Percentiles rank a stretch among this genome's conserved stretches.
Conservation (phyloP, 78 protist species). For the Dictyostelium purpureum region DNA sequence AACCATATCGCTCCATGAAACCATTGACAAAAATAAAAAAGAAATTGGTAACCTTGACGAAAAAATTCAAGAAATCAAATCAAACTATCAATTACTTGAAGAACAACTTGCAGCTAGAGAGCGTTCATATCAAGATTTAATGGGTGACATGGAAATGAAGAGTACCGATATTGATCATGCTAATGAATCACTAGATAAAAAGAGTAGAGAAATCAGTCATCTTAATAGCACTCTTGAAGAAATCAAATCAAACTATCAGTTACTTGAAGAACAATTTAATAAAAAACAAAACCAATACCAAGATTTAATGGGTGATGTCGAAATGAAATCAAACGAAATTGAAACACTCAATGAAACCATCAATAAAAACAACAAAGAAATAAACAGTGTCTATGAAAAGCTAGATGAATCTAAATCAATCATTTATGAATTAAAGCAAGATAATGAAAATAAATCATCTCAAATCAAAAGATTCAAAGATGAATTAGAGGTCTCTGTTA, state of each 20-base stretch:
- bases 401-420: background rate
- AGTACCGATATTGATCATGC: background rate
- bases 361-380: too few species aligned
- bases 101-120: background rate
- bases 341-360: too few species aligned
- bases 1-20: too few species aligned
- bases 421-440: background rate
- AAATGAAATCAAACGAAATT: background rate
- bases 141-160: too few species aligned
- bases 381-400: too few species aligned
- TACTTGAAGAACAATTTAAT: background rate
- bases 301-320: background rate
- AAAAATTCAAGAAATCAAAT: too few species aligned
- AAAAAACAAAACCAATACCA: background rate
- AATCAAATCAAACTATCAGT: background rate
- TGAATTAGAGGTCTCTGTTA: background rate
- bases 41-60: background rate
- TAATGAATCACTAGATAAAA: background rate
- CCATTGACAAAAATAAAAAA: background rate
- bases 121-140: background rate
- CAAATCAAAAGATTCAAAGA: background rate
- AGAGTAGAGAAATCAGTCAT: background rate
- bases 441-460: background rate
- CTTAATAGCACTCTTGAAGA: background rate
- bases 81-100: background rate